phyloP scores from a whole-genome alignment of 345 rosid species.

The Hypericum perforatum region DNA sequence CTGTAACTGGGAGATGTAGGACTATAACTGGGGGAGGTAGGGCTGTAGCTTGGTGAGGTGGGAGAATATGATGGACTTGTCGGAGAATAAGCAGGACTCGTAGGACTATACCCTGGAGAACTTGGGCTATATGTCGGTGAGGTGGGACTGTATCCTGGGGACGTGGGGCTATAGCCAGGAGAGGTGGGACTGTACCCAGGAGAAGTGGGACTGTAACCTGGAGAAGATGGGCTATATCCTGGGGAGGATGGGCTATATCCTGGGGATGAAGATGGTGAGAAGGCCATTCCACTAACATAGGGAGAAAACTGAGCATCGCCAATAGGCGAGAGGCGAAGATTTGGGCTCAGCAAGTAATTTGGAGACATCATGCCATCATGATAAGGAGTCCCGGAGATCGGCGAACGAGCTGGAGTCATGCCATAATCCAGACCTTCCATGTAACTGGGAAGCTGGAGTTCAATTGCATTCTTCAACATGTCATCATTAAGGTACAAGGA shows the following conservation, averaged over 20 bases:
- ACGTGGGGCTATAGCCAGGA: slow-evolving; percentile 75
- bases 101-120: slow-evolving; percentile 80
- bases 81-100: slow-evolving; percentile 75
- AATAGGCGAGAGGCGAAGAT: slow-evolving; percentile 65
- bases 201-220: slow-evolving; percentile 60
- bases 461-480: slow-evolving; percentile 96
- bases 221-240: slow-evolving; percentile 60
- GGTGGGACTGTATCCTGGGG: slow-evolving; percentile 78
- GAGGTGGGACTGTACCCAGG: slow-evolving; percentile 83
- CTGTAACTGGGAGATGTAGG: slow-evolving; percentile 71
- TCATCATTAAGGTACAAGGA: slow-evolving; percentile 81
- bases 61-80: slow-evolving; percentile 42
- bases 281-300: slow-evolving; percentile 82
- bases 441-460: slow-evolving; percentile 94
- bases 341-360: slow-evolving; percentile 69
- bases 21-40: slow-evolving; percentile 53
- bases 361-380: slow-evolving; percentile 99
- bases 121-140: slow-evolving; percentile 88
- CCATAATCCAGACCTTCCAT: slow-evolving; percentile 85
- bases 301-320: slow-evolving; percentile 93
- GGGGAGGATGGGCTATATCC: slow-evolving; percentile 88
- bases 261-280: slow-evolving; percentile 77
- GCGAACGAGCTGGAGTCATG: slow-evolving; percentile 93
- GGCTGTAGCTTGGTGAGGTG: slow-evolving; percentile 39
- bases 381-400: slow-evolving; percentile 81